A percentile compares a stretch with the other conserved stretches of the same genome.
Evolutionary conservation across 768 basidiomycete genomes (phyloP).

Genomic region (Thelephora aurantiotincta): DNA sequence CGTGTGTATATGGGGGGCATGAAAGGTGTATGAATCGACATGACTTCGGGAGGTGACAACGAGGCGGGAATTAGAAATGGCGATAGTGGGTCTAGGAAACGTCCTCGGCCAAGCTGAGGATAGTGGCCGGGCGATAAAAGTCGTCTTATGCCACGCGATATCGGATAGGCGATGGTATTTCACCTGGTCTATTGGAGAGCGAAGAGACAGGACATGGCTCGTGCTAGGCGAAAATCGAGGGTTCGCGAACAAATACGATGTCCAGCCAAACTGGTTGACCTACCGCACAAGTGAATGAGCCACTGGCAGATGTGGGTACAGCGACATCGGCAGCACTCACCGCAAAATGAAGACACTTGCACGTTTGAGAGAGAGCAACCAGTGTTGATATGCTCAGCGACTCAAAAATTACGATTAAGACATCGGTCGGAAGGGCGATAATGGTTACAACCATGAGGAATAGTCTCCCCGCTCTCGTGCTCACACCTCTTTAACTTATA

Average conservation of each 20-base stretch:
- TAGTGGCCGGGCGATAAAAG: conserved; percentile 52
- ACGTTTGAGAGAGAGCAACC: conserved; percentile 23
- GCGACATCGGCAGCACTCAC: conserved; percentile 22
- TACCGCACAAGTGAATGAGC: conserved; percentile 12
- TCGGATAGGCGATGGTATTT: conserved; percentile 41
- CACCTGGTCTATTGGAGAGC: conserved; percentile 29
- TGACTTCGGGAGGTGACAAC: conserved; percentile 44
- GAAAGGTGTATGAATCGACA: conserved; percentile 46
- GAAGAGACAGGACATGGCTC: conserved; percentile 24
- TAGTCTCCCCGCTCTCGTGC: too few relatives aligned
- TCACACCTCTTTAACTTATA: too few relatives aligned
- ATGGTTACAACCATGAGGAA: neutral
- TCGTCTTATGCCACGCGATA: conserved; percentile 30
- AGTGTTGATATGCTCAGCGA: conserved; percentile 30
- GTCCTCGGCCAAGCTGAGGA: conserved; percentile 43
- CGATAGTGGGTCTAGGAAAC: conserved; percentile 35
- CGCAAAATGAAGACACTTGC: conserved; percentile 19
- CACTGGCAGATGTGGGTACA: conserved; percentile 1
- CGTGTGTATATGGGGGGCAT: conserved; percentile 5
- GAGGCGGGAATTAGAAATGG: conserved; percentile 39
- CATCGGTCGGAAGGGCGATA: conserved; percentile 32
- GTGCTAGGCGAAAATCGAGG: conserved; percentile 43
- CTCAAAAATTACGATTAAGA: conserved; percentile 39
- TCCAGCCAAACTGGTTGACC: conserved; percentile 55
- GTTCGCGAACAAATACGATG: conserved; percentile 31